Evolutionary conservation across 2,329 filamentous ascomycete species (phyloP), one percentile per base, ranked within the genome.

Genomic region (Cytospora piceicola): DNA sequence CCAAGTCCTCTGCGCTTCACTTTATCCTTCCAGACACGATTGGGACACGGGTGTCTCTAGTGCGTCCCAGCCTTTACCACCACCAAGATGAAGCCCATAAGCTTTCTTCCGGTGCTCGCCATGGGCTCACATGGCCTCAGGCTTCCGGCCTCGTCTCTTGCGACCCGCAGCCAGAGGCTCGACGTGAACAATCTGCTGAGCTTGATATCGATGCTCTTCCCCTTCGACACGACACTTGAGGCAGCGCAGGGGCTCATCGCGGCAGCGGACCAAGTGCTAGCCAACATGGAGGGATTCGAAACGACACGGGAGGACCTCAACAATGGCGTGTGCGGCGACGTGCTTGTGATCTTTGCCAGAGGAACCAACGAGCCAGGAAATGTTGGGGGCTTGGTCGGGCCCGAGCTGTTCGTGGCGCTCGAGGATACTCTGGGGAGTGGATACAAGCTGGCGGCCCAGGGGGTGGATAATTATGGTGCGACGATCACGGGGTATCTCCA

Each of bases 281-380:
- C 66, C 0, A 2, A 42, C 14, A 54, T 39, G 27, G 17, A 39
- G n/a, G 63, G 59, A 1, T 59, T 59, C 63, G 17, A 51, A 22
- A 67, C 63, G n/a, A 67, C 66, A 6, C 29, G 20, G 29, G 58
- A 67, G 9, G 66, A 65, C n/a, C 63, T 67, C 11, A 32, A 53
- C 3, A 32, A 63, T 1, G 63, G 66, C 24, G n/a, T 24, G 9
- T 67, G 68, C 59, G 51, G 68, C 12, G 68, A 70, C 59, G 53
- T 74, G 24, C 70, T 70, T 32, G 65, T 75, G 24, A 63, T 75
- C 46, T 75, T 72, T 46, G 73, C 73, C 27, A 69, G 74, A 22
- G 74, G 73, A 9, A 75, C 73, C 1, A 68, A 63, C 14, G 73
- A 75, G 51, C 57, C 64, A 0, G 72, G 72, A 15, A 74, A 74